Evolutionary conservation across 2,329 filamentous ascomycete species (phyloP), one percentile per base, ranked within the genome.

Genomic region (Botryosphaeria dothidea): DNA sequence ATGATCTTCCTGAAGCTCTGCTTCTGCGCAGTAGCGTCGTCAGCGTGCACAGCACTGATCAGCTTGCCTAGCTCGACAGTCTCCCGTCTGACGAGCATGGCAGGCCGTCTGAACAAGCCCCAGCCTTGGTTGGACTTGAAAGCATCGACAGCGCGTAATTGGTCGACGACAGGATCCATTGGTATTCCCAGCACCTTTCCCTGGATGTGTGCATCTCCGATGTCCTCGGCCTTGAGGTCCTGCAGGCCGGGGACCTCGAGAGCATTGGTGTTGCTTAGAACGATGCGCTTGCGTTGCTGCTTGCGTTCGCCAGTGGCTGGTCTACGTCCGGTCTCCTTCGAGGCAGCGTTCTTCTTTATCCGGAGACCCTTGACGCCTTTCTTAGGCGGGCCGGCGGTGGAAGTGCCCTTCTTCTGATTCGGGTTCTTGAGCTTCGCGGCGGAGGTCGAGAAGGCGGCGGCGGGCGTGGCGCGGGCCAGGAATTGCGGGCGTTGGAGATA

Each of bases 201-300:
- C 9, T 85, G 80, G 58, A 86, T 84, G 36, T 68, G 64, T 11
- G 68, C 68, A 56, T 69, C 72, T 45, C 74, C 64, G 0, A 82
- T 81, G 31, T 80, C 78, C 63, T 84, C 80, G 48, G 83, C 85
- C 67, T 84, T 81, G 63, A 96, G 74, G 56, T 89, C 84, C 66
- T 84, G 79, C 70, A 96, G 82, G 11, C 87, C 90, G 25, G 82
- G 75, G 7, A 98, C 90, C 66, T 90, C 87, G 41, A 97, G 82
- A 57, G 95, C 95, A 80, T 97, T 98, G 78, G 92, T 91, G 81
- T 98, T 99, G 83, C 90, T 94, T 67, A 99, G 87, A 66, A 96
- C 88, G 72, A 99, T 92, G 70, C 92, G 88, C 82, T 96, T 97
- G 69, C 93, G 89, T 75, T 92, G 83, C 29, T 92, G 91, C 80